Conservation (phyloP, 1,139 yeast species). For the Suhomyces ambrosiae region DNA sequence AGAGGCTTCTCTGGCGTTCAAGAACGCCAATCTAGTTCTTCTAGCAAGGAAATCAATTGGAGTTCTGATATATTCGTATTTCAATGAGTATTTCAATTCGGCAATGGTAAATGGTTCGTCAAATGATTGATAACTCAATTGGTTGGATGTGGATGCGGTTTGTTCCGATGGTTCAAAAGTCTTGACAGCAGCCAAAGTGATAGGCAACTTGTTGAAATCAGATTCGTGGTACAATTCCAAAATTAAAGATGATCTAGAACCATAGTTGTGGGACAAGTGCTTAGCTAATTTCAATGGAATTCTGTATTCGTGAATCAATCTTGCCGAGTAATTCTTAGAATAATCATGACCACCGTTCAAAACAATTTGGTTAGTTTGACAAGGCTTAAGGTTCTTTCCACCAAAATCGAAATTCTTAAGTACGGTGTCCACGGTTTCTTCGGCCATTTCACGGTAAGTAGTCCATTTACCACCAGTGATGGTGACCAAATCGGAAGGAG, state of each 20-base stretch:
- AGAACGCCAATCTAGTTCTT: conserved; percentile 90
- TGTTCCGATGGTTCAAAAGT: conserved; percentile 38
- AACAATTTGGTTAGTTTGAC: conserved; percentile 63
- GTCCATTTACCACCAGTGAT: conserved; percentile 99
- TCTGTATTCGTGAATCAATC: conserved; percentile 78
- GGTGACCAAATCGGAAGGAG: conserved; percentile 77
- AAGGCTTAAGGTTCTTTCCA: conserved; percentile 40
- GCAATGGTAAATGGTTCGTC: conserved; percentile 92
- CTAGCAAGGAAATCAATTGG: conserved; percentile 91
- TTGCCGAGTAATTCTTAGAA: conserved; percentile 69
- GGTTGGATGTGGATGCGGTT: conserved; percentile 36
- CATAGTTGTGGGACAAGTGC: conserved; percentile 85
- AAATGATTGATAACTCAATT: conserved; percentile 52
- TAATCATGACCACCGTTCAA: conserved; percentile 76
- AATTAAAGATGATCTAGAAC: conserved; percentile 83
- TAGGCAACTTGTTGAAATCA: conserved; percentile 60
- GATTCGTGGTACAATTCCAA: conserved; percentile 62
- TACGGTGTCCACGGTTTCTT: conserved; percentile 84
- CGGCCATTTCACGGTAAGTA: conserved; percentile 96
- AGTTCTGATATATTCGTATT: conserved; percentile 84
- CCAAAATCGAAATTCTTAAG: conserved; percentile 53
- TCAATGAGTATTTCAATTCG: conserved; percentile 80
- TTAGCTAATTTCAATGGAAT: conserved; percentile 77
- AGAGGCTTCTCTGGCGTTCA: conserved; percentile 84
- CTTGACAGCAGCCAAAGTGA: conserved; percentile 54